Conservation (phyloP, 1,139 yeast genomes). For the Pichia sp. region DNA sequence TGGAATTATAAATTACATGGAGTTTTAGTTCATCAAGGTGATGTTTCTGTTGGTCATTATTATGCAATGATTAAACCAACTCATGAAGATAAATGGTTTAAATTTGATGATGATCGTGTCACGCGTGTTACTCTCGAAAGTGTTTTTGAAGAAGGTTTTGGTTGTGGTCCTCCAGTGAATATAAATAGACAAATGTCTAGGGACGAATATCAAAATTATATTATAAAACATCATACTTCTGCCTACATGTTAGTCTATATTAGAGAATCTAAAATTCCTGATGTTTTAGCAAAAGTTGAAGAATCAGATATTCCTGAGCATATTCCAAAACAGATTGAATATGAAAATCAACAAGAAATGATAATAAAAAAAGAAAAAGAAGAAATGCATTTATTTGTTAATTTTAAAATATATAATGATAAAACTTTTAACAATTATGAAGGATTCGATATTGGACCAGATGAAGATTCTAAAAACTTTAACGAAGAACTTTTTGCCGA, state of each 20-base stretch:
- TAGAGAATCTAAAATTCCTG: slow-evolving; percentile 53
- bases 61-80: slow-evolving; percentile 88
- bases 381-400: slow-evolving; percentile 71
- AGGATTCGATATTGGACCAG: slow-evolving; percentile 76
- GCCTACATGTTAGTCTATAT: slow-evolving; percentile 97
- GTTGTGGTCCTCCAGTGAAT: slow-evolving; percentile 57
- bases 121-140: slow-evolving; percentile 78
- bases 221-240: slow-evolving; percentile 74
- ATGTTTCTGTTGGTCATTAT: slow-evolving; percentile 92
- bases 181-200: slow-evolving; percentile 47
- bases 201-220: slow-evolving; percentile 56
- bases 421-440: slow-evolving; percentile 50
- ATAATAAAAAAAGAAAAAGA: slow-evolving; percentile 54
- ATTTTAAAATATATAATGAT: slow-evolving; percentile 46
- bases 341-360: slow-evolving; percentile 53
- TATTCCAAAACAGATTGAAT: slow-evolving; percentile 57
- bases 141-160: slow-evolving; percentile 89
- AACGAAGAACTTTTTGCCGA: slow-evolving; percentile 43
- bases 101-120: slow-evolving; percentile 93
- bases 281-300: slow-evolving; percentile 52
- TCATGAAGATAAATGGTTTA: slow-evolving; percentile 67
- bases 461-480: slow-evolving; percentile 41
- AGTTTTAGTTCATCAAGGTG: slow-evolving; percentile 93
- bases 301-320: slow-evolving; percentile 63
- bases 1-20: slow-evolving; percentile 85